These are phyloP conservation scores for Sclerotinia sclerotiorum DNA, from an alignment of 2,329 filamentous ascomycete genomes.

Conservation along the genomic window DNA sequence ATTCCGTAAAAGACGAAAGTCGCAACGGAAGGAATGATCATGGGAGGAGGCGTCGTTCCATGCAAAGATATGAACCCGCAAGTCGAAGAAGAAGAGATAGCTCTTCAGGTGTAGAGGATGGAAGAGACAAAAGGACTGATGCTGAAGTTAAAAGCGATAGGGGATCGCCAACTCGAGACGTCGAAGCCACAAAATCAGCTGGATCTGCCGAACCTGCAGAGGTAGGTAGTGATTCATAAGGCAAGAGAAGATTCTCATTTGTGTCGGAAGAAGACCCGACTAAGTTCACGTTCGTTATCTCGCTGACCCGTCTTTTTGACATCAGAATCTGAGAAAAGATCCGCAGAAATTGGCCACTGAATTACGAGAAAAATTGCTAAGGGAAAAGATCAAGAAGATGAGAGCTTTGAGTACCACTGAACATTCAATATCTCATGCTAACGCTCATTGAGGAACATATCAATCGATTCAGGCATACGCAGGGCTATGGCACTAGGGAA, in stretches of 20 bases:
- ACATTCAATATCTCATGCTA: conserved; percentile 48
- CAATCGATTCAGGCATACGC: conserved; percentile 9
- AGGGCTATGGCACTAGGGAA: background rate
- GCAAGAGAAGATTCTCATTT: conserved; percentile 30
- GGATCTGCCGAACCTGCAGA: conserved; percentile 39
- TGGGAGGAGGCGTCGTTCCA: conserved; percentile 39
- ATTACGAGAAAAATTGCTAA: conserved; percentile 52
- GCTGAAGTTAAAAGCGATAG: conserved; percentile 50
- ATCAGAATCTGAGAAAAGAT: conserved; percentile 40
- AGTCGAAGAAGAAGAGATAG: conserved; percentile 50
- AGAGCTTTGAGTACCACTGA: conserved; percentile 48
- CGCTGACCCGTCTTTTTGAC: conserved; percentile 42
- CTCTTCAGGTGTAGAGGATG: conserved; percentile 48
- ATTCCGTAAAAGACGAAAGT: conserved; percentile 30
- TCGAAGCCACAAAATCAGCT: conserved; percentile 31
- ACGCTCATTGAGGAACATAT: conserved; percentile 44
- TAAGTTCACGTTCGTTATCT: conserved; percentile 27
- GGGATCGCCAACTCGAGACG: conserved; percentile 31
- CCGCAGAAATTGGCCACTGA: conserved; percentile 48
- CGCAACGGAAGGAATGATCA: conserved; percentile 35
- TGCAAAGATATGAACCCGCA: conserved; percentile 41
- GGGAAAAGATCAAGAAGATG: conserved; percentile 56
- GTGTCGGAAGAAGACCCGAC: conserved; percentile 22
- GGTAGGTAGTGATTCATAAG: conserved; percentile 46
- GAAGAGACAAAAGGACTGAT: conserved; percentile 58